A percentile compares a stretch with the other conserved stretches of the same genome.
phyloP scores from a whole-genome alignment of 768 basidiomycete genomes.

The Leccinum subgranulosum region DNA sequence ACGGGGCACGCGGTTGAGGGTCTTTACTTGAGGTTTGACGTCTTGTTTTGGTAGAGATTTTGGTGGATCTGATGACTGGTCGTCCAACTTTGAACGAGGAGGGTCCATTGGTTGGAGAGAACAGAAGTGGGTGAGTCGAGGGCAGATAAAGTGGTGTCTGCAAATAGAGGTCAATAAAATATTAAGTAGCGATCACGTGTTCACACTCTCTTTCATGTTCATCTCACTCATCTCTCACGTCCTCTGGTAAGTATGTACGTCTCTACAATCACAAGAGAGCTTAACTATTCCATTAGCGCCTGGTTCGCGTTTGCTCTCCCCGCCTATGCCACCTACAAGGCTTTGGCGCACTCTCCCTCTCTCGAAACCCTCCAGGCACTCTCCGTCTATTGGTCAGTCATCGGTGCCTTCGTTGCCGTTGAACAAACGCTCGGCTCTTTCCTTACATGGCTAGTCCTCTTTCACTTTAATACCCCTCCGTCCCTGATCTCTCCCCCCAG shows the following conservation, averaged over 20 bases:
- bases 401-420: conserved; percentile 57
- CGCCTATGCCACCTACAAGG: conserved; percentile 64
- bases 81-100: conserved; percentile 44
- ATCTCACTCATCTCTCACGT: conserved; percentile 47
- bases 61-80: conserved; percentile 40
- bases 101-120: conserved; percentile 21
- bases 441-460: conserved; percentile 54
- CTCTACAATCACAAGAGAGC: too few species aligned
- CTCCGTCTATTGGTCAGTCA: conserved; percentile 62
- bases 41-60: conserved; percentile 51
- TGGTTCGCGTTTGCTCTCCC: conserved; percentile 73
- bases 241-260: conserved; percentile 39
- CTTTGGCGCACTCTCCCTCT: conserved; percentile 50
- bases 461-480: neutral
- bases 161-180: conserved; percentile 17
- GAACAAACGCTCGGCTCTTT: conserved; percentile 64
- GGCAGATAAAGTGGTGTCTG: conserved; percentile 9
- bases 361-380: conserved; percentile 54
- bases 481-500: conserved; percentile 35
- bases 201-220: conserved; percentile 37
- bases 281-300: conserved; percentile 42
- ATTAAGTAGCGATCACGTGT: neutral
- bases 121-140: neutral
- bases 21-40: conserved; percentile 69
- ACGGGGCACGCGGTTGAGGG: conserved; percentile 87